Evolutionary conservation across 2,329 filamentous ascomycete species (phyloP), one percentile per base, ranked within the genome.

Genomic region (Lojkania enalia): DNA sequence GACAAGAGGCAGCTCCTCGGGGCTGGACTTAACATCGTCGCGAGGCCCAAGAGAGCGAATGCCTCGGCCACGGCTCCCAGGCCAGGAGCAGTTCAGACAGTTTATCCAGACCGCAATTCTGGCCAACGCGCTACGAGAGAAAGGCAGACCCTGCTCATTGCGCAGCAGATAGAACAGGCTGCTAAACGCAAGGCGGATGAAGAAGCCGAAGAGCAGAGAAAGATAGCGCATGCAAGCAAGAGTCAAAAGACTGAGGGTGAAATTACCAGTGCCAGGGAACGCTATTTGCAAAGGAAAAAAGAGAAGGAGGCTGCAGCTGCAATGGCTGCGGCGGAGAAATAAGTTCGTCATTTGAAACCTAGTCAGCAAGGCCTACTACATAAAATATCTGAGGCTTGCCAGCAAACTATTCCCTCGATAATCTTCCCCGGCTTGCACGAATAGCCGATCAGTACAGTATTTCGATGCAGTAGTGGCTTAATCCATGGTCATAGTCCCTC

Each of bases 1-100:
- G 88, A 95, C 65, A 92, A 90, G 74, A 78, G 88, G n/a, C 85
- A 94, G 65, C 74, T 94, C 6, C 78, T 95, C 5, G 79, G 75
- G 35, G 86, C 87, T 5, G 88, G 88, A 19, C 76, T 95, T 39
- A 95, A 95, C 58, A 72, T 94, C 14, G 78, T 79, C 38, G 74
- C 79, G 0, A 85, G 82, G 64, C 84, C 84, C 55, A 83, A 83
- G 64, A 63, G 71, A 21, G 44, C 60, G 15, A 58, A 57, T 2
- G 60, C 60, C 29, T 46, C 29, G 2, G 35, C 42, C 3, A 58
- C 46, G 39, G 51, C 27, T 47, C 57, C n/a, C 53, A 30, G 20
- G 6, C 44, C 33, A 27, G 43, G 25, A 30, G 62, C 20, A 35
- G 49, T 58, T 7, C 54, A 54, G 16, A 45, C 49, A 16, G 46